phyloP scores from a whole-genome alignment of 140 eudicot species.

The Oenanthe javanica region DNA sequence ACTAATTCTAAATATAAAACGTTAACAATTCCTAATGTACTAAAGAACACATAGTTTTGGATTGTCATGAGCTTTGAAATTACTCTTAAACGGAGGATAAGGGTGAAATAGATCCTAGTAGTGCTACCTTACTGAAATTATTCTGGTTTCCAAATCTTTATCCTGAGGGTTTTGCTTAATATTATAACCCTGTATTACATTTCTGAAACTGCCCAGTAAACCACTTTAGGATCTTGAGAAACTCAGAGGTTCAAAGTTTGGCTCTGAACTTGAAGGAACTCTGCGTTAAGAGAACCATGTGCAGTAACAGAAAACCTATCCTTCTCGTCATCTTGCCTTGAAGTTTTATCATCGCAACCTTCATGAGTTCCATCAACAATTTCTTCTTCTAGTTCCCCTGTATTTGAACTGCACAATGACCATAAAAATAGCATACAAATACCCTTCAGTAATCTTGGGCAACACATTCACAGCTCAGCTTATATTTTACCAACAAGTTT shows the following conservation, averaged over 20 bases:
- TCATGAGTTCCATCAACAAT: neutral
- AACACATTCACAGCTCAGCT: neutral
- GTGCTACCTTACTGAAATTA: neutral
- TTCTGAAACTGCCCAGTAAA: conserved; percentile 21
- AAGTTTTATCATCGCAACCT: neutral
- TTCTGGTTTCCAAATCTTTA: conserved; percentile 15
- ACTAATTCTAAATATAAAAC: neutral
- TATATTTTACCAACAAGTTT: neutral
- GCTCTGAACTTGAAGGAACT: neutral
- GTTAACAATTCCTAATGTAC: neutral
- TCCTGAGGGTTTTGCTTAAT: conserved; percentile 11
- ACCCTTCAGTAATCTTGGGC: neutral
- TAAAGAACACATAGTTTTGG: neutral
- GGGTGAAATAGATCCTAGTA: neutral
- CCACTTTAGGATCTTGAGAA: conserved; percentile 11
- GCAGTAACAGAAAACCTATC: neutral
- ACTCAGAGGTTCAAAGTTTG: neutral
- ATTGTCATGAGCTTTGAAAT: neutral
- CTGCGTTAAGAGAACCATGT: neutral
- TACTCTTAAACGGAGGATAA: neutral
- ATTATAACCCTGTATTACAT: conserved; percentile 10
- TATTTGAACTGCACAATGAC: neutral
- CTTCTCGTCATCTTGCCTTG: neutral
- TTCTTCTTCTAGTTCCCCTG: neutral
- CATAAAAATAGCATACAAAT: neutral